Evolutionary conservation across 345 rosid species (phyloP).

Genomic region (Salix viminalis): DNA sequence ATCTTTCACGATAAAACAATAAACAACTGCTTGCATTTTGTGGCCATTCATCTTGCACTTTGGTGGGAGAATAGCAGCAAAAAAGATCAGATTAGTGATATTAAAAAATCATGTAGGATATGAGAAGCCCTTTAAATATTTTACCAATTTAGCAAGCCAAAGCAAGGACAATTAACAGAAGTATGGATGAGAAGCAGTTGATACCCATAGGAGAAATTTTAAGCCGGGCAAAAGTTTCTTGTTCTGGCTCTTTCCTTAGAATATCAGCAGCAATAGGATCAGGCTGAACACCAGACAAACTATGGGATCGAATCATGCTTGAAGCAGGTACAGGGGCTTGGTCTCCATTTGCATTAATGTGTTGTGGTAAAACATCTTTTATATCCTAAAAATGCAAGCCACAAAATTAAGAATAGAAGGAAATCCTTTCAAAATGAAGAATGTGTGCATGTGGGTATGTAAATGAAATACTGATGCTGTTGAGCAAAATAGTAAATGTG

Average conservation of each 20-base stretch:
- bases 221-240: constrained; percentile 86
- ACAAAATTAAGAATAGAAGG: constrained; percentile 19
- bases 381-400: constrained; percentile 24
- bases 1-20: neutral
- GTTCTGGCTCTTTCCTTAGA: constrained; percentile 97
- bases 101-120: neutral
- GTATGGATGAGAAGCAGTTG: neutral
- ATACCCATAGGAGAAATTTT: constrained; percentile 66
- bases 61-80: neutral
- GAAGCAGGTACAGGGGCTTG: constrained; percentile 56
- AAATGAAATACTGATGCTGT: neutral
- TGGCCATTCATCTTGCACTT: neutral
- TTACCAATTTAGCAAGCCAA: neutral
- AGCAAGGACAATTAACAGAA: neutral
- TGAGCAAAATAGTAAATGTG: neutral
- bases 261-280: constrained; percentile 99
- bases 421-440: neutral
- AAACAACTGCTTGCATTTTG: neutral
- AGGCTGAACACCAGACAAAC: constrained; percentile 95
- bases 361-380: constrained; percentile 32
- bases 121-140: neutral
- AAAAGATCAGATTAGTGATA: neutral
- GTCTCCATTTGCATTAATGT: constrained; percentile 56
- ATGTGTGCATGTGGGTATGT: neutral
- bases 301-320: constrained; percentile 88